Evolutionary conservation across 345 rosid genomes (phyloP), one percentile per base, ranked within the genome.

Genomic region (Tarenaya hassleriana): DNA sequence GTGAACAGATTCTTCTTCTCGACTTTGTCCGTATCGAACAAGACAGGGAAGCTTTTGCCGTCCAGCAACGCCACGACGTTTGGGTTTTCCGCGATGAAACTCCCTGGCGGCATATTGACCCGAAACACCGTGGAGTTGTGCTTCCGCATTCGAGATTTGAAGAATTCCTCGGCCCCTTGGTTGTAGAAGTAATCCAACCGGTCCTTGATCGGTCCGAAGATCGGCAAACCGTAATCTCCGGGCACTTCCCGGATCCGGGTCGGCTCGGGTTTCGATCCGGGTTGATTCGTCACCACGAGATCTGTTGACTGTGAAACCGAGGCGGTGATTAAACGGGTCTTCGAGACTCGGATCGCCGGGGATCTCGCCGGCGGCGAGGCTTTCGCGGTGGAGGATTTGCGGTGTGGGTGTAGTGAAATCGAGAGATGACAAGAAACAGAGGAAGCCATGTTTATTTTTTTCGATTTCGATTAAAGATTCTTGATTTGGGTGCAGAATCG

Each of bases 61-160:
- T 92, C 98, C 27, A 92, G 94, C 39, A 92, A 62, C 44, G 72
- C 88, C 20, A 92, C 62, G 41, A 85, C 96, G 7, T 63, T 74
- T 9, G 95, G 83, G 34, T 83, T 70, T 0, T 72, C 44, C 33
- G 95, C 60, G 24, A 92, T 81, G 60, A 64, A 69, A 8, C 90
- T 88, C 1, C 98, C 98, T 0, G 98, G 94, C 8, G 96, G 96
- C 78, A 91, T 78, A 67, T 91, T 91, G 41, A 73, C 68, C 24
- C 84, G 65, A 27, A 66, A 77, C 12, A 92, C 84, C 0, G 96
- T 88, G 0, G 98, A 92, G n/a, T 73, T 46, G 67, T 92, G 68
- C 61, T 79, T 85, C 9, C 78, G 77, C 35, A 69, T 49, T 21
- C 76, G 72, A 0, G 86, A 81, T 59, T 78, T 81, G 69, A 92